Base-by-base conservation (phyloP, 179 eudicot genomes). In the Silene noctiflora region DNA sequence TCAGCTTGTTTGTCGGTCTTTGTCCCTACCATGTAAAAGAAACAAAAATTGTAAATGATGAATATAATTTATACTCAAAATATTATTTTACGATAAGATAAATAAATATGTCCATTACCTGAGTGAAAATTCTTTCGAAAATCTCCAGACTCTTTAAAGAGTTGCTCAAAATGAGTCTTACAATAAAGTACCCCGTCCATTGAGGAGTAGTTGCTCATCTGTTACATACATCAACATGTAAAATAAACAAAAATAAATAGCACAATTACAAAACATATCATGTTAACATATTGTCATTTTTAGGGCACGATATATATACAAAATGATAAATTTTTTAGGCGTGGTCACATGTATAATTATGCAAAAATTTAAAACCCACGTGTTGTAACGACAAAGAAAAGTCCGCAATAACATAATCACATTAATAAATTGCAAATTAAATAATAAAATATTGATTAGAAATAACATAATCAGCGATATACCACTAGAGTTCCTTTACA, bases 121-220 rank as follows among this genome's bases (percentile, higher is more conserved):
- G 89, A 39, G 20, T 77, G 86, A 75, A 72, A 75, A 73, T 87
- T 87, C 79, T 83, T 84, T 25, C 84, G 74, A 63, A 84, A 76
- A 79, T 80, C 83, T 17, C 96, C 93, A 21, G 82, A 81, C 82
- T 94, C 97, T 78, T 85, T 94, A 55, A 87, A 81, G 25, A 85
- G 89, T 68, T 94, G 98, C 75, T 94, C 98, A 84, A 87, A 92
- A 72, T 94, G 98, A 76, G 96, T 83, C 78, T 90, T 92, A 90
- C 98, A 94, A 69, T 85, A 94, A 29, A 94, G 78, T 46, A 81
- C 83, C 75, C 94, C 98, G 66, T 94, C 94, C 89, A 88, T 78
- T 31, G 89, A 83, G 1, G 88, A 84, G 80, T 90, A 94, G 76
- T 80, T 94, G 86, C 97, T 86, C 85, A 94, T 88, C 97, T 94